Conservation (phyloP, 768 basidiomycete species). For the Russula lepida region DNA sequence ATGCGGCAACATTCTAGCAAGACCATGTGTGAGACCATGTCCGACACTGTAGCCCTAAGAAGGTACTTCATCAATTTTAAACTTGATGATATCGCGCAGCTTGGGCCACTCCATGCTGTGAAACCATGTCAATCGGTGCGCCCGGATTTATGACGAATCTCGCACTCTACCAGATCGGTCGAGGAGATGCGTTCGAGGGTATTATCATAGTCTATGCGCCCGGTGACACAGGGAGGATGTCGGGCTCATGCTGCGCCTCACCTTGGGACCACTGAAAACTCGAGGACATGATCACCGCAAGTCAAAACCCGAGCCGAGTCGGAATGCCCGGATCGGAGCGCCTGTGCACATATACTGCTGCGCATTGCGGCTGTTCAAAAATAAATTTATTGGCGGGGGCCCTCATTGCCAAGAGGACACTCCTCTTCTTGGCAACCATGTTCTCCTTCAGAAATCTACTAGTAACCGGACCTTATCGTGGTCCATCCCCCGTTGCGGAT, state of each 20-base stretch:
- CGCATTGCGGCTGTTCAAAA: too few relatives aligned
- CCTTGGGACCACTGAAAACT: conserved; percentile 20
- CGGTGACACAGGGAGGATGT: not conserved
- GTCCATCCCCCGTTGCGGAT: not conserved
- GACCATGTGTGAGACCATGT: not conserved
- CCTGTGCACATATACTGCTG: too few relatives aligned
- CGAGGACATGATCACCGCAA: conserved; percentile 6
- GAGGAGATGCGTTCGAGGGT: conserved; percentile 54
- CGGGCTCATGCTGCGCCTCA: not conserved
- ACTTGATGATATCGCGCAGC: conserved; percentile 64
- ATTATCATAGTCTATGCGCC: conserved; percentile 44
- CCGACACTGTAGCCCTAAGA: not conserved
- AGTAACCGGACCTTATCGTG: too few relatives aligned
- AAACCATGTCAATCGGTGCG: not conserved
- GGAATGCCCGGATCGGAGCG: too few relatives aligned
- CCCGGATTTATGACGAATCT: not conserved
- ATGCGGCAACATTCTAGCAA: conserved; percentile 29
- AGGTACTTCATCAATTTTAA: conserved; percentile 57
- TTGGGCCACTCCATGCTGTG: conserved; percentile 59
- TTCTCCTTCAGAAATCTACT: not conserved
- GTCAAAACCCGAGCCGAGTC: too few relatives aligned
- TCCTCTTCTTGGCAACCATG: not conserved
- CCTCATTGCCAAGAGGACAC: too few relatives aligned
- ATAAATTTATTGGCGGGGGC: too few relatives aligned
- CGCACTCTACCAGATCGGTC: conserved; percentile 55